Conservation (phyloP, 768 basidiomycete genomes). For the Suillus cothurnatus region DNA sequence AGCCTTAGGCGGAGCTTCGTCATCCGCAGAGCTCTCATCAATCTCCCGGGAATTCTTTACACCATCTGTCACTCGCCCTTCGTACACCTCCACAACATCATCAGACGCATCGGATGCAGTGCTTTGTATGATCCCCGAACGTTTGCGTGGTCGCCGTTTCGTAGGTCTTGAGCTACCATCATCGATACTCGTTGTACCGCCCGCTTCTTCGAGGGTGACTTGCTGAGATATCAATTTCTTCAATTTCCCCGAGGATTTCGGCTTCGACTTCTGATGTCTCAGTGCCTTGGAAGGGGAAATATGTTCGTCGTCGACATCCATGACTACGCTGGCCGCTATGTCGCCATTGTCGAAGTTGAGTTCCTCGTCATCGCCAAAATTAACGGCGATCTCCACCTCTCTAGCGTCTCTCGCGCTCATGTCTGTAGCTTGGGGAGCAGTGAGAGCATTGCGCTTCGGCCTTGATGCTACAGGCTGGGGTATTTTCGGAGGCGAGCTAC, state of each 20-base stretch:
- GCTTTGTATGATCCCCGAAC: too few species aligned
- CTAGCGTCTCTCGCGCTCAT: conserved; percentile 21
- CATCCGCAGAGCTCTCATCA: background rate
- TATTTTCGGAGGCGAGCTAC: conserved; percentile 13
- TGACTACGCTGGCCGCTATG: background rate
- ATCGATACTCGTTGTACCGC: background rate
- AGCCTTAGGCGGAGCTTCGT: background rate
- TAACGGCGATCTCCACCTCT: conserved; percentile 31
- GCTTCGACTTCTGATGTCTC: conserved; percentile 5
- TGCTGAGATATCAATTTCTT: background rate
- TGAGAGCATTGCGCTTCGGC: conserved; percentile 10
- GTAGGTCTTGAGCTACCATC: background rate
- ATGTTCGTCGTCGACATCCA: conserved; percentile 13
- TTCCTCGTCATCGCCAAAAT: conserved; percentile 16
- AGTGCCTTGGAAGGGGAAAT: background rate
- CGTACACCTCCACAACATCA: background rate
- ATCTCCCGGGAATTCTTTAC: background rate
- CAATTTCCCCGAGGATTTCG: background rate
- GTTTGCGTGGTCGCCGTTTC: background rate
- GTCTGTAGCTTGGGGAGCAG: conserved; percentile 16
- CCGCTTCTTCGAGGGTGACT: background rate
- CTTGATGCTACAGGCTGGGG: conserved; percentile 9
- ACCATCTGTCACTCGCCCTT: background rate
- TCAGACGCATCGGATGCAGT: background rate
- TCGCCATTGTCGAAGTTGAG: conserved; percentile 13